These are phyloP conservation scores for Quercus cerris DNA, from an alignment of 306 rosid species.

Conservation along the genomic window DNA sequence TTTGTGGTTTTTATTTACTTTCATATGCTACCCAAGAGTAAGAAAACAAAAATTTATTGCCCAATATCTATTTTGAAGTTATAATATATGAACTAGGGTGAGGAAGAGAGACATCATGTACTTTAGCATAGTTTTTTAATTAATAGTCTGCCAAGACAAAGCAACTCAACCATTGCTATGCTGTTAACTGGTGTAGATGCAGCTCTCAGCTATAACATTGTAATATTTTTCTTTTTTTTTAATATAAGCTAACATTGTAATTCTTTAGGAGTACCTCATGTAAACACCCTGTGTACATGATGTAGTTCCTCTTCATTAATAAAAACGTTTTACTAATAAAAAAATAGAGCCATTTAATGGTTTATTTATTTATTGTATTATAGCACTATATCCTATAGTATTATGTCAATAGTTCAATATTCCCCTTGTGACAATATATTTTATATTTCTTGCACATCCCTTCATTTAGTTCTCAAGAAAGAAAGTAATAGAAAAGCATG, in stretches of 20 bases:
- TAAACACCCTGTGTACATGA: too few species aligned
- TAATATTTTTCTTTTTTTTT: too few species aligned
- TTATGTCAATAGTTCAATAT: conserved; percentile 7
- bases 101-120: background rate
- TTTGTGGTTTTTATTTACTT: background rate
- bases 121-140: background rate
- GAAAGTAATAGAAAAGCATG: conserved; percentile 22
- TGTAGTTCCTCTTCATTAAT: too few species aligned
- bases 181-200: background rate
- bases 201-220: background rate
- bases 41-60: background rate
- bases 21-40: background rate
- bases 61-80: background rate
- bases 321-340: too few species aligned
- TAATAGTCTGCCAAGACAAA: background rate
- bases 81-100: background rate
- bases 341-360: background rate
- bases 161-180: background rate
- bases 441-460: conserved; percentile 14
- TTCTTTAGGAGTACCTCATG: too few species aligned
- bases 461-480: conserved; percentile 16
- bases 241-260: background rate
- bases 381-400: background rate
- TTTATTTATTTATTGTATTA: background rate
- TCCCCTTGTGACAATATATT: background rate